Percentiles rank a stretch among this genome's conserved stretches.
Conservation (phyloP, 1,284 basidiomycete species). For the Cryptococcus amylolentus region DNA sequence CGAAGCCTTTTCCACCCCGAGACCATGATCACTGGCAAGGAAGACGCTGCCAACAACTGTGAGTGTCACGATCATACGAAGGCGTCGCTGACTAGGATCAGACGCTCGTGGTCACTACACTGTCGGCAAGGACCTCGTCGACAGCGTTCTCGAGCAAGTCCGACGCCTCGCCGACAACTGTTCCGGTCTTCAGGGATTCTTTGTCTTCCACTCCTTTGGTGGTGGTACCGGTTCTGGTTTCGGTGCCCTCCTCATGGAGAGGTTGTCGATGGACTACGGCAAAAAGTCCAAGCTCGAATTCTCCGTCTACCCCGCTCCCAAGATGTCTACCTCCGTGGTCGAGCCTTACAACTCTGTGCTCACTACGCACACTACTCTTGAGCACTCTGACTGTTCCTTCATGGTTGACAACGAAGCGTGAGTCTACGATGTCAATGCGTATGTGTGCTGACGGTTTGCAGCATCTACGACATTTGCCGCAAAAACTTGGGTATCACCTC, state of each 20-base stretch:
- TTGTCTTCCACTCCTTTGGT: slow-evolving; percentile 99
- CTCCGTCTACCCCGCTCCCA: slow-evolving; percentile 93
- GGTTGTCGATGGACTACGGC: slow-evolving; percentile 94
- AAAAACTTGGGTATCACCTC: slow-evolving; percentile 81
- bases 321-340: slow-evolving; percentile 92
- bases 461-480: slow-evolving; percentile 99
- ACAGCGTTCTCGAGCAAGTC: slow-evolving; percentile 88
- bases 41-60: slow-evolving; percentile 99
- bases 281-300: slow-evolving; percentile 99
- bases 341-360: slow-evolving; percentile 99
- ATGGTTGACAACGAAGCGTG: slow-evolving; percentile 95
- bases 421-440: slow-evolving; percentile 31
- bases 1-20: slow-evolving; percentile 97
- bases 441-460: slow-evolving; percentile 22
- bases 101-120: slow-evolving; percentile 98
- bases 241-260: slow-evolving; percentile 93
- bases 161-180: slow-evolving; percentile 97
- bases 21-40: slow-evolving; percentile 97
- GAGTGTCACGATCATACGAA: slow-evolving; percentile 37
- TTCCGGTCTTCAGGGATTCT: slow-evolving; percentile 97
- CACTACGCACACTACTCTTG: slow-evolving; percentile 97
- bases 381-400: slow-evolving; percentile 99
- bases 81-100: slow-evolving; percentile 39
- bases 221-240: slow-evolving; percentile 99
- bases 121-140: slow-evolving; percentile 90